Percentiles rank a stretch among this genome's conserved stretches.
phyloP scores from a whole-genome alignment of 2,329 filamentous ascomycete genomes.

The Aspergillus sp. region DNA sequence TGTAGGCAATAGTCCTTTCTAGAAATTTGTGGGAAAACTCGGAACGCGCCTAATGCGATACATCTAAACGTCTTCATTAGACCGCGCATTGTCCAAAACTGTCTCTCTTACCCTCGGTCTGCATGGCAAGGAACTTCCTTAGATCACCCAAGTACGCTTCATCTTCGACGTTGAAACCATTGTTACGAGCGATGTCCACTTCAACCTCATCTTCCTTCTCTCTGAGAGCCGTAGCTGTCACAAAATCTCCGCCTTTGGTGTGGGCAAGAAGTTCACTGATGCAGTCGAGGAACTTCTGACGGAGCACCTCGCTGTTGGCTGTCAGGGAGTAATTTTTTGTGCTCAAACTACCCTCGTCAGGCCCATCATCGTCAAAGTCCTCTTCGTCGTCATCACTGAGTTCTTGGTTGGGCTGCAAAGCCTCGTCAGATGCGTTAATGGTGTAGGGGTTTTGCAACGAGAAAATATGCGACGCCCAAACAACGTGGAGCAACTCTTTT shows the following conservation, averaged over 20 bases:
- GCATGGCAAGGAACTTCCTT: too few relatives aligned
- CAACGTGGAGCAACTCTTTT: background rate
- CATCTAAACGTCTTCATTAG: too few relatives aligned
- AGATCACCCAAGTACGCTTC: too few relatives aligned
- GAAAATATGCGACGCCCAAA: background rate
- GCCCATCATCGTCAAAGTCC: background rate
- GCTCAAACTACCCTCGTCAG: background rate
- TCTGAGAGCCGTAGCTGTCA: too few relatives aligned
- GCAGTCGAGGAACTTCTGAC: background rate
- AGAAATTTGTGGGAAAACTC: too few relatives aligned
- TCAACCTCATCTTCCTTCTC: too few relatives aligned
- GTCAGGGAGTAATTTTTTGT: background rate
- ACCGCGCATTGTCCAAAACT: too few relatives aligned
- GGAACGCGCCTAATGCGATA: too few relatives aligned
- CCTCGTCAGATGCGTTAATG: background rate
- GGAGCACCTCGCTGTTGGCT: background rate
- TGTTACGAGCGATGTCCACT: too few relatives aligned
- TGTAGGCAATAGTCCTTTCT: too few relatives aligned
- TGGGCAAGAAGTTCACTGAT: conserved; percentile 1
- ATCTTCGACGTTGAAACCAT: too few relatives aligned
- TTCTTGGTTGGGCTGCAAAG: background rate
- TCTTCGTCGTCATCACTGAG: background rate
- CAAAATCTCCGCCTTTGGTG: background rate
- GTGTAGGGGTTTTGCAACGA: background rate
- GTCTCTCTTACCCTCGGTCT: too few relatives aligned